Conservation (phyloP, 768 basidiomycete genomes). For the Rubroboletus satanas region DNA sequence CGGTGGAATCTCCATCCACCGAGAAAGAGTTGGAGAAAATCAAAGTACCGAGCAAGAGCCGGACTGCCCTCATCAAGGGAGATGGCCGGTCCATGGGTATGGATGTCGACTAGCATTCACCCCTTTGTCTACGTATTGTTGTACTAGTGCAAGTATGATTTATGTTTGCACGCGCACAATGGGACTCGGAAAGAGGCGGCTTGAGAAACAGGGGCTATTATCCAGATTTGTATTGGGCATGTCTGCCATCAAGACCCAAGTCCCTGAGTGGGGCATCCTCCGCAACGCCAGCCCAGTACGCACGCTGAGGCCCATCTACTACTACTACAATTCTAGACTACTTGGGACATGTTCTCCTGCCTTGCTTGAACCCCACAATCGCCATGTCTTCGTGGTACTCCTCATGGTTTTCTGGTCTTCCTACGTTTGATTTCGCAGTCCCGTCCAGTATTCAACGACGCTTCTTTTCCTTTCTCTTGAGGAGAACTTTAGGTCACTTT, state of each 20-base stretch:
- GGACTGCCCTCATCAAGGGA: constrained; percentile 74
- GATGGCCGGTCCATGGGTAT: constrained; percentile 90
- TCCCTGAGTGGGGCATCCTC: constrained; percentile 3
- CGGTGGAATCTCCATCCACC: constrained; percentile 39
- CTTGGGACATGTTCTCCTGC: constrained; percentile 15
- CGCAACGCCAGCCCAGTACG: neutral
- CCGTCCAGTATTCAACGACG: constrained; percentile 77
- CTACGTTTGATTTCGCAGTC: constrained; percentile 60
- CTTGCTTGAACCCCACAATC: constrained; percentile 12
- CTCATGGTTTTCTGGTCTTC: constrained; percentile 52
- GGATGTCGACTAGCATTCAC: constrained; percentile 62
- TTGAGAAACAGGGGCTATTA: constrained; percentile 17
- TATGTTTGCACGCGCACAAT: neutral
- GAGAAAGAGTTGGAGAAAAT: constrained; percentile 72
- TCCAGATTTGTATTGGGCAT: constrained; percentile 15
- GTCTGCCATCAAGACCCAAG: constrained; percentile 1
- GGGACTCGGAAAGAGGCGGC: neutral
- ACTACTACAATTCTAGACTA: neutral
- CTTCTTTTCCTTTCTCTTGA: constrained; percentile 86
- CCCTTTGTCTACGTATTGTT: neutral
- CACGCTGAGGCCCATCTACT: neutral
- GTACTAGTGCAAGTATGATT: neutral
- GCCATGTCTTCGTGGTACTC: constrained; percentile 54
- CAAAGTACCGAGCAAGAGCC: constrained; percentile 59
- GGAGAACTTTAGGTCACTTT: constrained; percentile 77